These are phyloP conservation scores for Cutaneotrichosporon curvatum DNA, from an alignment of 1,284 basidiomycete genomes.

Conservation along the genomic window DNA sequence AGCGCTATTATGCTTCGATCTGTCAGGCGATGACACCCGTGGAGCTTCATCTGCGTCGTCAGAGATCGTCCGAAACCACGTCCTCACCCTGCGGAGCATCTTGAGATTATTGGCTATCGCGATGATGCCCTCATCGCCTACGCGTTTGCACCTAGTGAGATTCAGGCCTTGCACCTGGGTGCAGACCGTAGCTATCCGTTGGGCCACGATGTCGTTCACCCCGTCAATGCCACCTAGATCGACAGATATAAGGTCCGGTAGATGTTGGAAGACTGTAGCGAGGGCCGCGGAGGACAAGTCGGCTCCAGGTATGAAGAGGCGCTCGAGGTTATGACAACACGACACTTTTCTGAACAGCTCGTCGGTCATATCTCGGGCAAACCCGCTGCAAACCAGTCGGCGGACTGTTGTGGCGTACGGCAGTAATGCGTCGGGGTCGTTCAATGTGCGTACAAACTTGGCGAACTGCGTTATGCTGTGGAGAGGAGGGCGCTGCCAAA, in stretches of 20 bases:
- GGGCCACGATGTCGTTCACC: slow-evolving; percentile 64
- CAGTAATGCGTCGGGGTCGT: slow-evolving; percentile 59
- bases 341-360: slow-evolving; percentile 67
- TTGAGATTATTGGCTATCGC: slow-evolving; percentile 69
- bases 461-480: slow-evolving; percentile 52
- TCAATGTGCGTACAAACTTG: slow-evolving; percentile 25
- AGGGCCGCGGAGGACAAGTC: slow-evolving; percentile 65
- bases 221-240: slow-evolving; percentile 72
- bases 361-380: slow-evolving; percentile 69
- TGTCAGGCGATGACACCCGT: slow-evolving; percentile 66
- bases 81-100: slow-evolving; percentile 57
- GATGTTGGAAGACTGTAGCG: slow-evolving; percentile 59
- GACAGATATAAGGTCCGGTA: slow-evolving; percentile 74
- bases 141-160: slow-evolving; percentile 70
- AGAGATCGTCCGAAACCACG: not conserved
- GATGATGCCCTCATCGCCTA: slow-evolving; percentile 71
- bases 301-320: slow-evolving; percentile 85
- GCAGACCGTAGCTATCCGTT: slow-evolving; percentile 63
- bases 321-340: slow-evolving; percentile 76
- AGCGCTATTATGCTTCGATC: slow-evolving; percentile 72
- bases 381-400: slow-evolving; percentile 77
- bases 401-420: slow-evolving; percentile 82
- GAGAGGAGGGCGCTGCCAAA: slow-evolving; percentile 87
- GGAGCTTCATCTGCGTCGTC: slow-evolving; percentile 67
- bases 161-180: slow-evolving; percentile 86